Conservation (phyloP, 2,329 filamentous ascomycete genomes). For the Cytospora chrysosperma region DNA sequence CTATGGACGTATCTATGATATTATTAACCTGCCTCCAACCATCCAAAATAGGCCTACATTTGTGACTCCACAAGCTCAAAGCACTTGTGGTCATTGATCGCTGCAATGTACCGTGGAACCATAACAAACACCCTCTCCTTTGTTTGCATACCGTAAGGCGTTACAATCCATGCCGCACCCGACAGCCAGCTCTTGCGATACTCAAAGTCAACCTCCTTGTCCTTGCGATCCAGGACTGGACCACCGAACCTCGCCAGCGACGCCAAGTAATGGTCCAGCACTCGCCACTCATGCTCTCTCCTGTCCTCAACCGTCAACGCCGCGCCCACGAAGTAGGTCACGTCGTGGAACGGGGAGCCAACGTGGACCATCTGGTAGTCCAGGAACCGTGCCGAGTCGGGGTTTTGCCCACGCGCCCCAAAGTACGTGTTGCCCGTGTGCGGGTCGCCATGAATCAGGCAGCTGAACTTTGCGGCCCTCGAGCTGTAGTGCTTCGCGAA, state of each 20-base stretch:
- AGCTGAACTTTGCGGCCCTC: slow-evolving; percentile 35
- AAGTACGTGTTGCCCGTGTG: slow-evolving; percentile 38
- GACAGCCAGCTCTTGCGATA: slow-evolving; percentile 36
- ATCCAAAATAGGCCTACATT: neutral
- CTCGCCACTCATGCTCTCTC: slow-evolving; percentile 34
- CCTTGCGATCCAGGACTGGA: slow-evolving; percentile 31
- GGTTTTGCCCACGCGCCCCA: slow-evolving; percentile 6
- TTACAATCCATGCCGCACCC: slow-evolving; percentile 34
- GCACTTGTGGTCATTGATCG: slow-evolving; percentile 39
- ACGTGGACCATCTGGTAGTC: slow-evolving; percentile 39
- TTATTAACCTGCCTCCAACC: no score
- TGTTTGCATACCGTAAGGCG: slow-evolving; percentile 34
- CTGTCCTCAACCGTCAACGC: slow-evolving; percentile 36
- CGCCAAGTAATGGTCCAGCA: slow-evolving; percentile 36
- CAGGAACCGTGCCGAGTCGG: slow-evolving; percentile 33
- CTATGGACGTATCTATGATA: no score
- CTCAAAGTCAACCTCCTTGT: slow-evolving; percentile 32
- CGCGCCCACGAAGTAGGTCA: slow-evolving; percentile 36
- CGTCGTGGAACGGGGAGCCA: slow-evolving; percentile 38
- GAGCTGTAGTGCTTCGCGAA: slow-evolving; percentile 34
- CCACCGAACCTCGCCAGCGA: slow-evolving; percentile 30
- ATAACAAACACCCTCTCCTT: slow-evolving; percentile 36
- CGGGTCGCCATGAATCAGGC: slow-evolving; percentile 37
- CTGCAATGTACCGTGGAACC: slow-evolving; percentile 36
- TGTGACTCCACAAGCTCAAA: slow-evolving; percentile 30